These are phyloP conservation scores for Strombidium stylifer DNA, from an alignment of 73 alveolate genomes.

Conservation along the genomic window DNA sequence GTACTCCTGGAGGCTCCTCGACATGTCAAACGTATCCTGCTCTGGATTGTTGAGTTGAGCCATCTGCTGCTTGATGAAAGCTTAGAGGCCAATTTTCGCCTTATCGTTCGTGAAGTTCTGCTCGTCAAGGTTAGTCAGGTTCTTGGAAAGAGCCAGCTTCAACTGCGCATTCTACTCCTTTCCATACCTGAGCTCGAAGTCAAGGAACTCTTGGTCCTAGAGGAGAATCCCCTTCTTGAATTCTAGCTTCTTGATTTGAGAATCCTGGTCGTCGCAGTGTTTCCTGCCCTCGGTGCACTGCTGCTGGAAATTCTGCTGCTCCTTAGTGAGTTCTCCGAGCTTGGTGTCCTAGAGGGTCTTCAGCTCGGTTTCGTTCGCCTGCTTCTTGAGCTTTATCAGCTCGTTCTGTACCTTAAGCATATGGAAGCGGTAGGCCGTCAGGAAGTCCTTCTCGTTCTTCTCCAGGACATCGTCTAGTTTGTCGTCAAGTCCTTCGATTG, in stretches of 20 bases:
- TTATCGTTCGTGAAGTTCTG: constrained; percentile 8
- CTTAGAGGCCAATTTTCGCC: neutral
- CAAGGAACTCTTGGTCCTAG: constrained; percentile 39
- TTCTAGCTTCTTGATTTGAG: neutral
- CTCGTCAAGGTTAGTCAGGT: constrained; percentile 30
- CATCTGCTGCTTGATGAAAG: too few relatives aligned
- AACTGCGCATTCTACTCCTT: constrained; percentile 30
- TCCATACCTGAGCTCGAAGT: constrained; percentile 33
- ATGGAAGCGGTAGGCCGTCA: constrained; percentile 42
- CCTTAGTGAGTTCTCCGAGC: constrained; percentile 5
- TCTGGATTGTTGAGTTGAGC: too few relatives aligned
- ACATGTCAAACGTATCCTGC: neutral
- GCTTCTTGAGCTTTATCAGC: constrained; percentile 11
- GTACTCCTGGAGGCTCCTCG: neutral
- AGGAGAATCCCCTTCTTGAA: constrained; percentile 5
- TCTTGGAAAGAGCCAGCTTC: constrained; percentile 36
- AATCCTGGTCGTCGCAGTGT: constrained; percentile 13
- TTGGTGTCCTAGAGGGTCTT: constrained; percentile 18
- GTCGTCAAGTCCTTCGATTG: constrained; percentile 13
- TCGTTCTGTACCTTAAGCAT: constrained; percentile 40
- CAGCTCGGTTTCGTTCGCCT: constrained; percentile 43
- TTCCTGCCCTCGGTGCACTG: constrained; percentile 5
- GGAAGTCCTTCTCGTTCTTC: constrained; percentile 53
- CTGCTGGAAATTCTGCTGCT: neutral
- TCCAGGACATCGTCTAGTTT: constrained; percentile 33